phyloP scores from a whole-genome alignment of 257 asterid genomes.

The Solanum pennellii region DNA sequence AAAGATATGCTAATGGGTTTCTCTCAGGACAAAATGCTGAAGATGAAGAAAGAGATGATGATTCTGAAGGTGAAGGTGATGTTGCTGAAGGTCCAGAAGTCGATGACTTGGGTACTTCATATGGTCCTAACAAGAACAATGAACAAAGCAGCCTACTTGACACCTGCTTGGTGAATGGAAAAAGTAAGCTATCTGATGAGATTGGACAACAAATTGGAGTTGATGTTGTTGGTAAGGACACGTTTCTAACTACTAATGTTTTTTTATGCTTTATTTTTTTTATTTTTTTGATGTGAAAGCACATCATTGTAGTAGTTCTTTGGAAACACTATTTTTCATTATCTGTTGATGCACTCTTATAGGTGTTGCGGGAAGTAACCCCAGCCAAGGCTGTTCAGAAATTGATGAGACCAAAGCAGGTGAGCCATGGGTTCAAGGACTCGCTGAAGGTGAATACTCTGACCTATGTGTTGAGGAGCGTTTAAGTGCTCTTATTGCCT shows the following conservation, averaged over 20 bases:
- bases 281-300: neutral
- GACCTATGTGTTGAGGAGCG: slow-evolving; percentile 95
- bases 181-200: slow-evolving; percentile 34
- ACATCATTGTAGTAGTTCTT: neutral
- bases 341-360: slow-evolving; percentile 7
- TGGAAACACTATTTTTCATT: neutral
- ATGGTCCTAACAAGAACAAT: slow-evolving; percentile 32
- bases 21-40: slow-evolving; percentile 75
- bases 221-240: slow-evolving; percentile 34
- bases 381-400: slow-evolving; percentile 55
- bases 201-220: slow-evolving; percentile 25
- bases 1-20: slow-evolving; percentile 75
- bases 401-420: slow-evolving; percentile 86
- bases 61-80: slow-evolving; percentile 89
- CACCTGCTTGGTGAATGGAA: slow-evolving; percentile 31
- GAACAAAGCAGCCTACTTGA: slow-evolving; percentile 26
- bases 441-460: slow-evolving; percentile 93
- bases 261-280: neutral
- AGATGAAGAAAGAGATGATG: slow-evolving; percentile 91
- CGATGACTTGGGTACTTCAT: slow-evolving; percentile 60
- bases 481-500: slow-evolving; percentile 76
- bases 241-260: neutral
- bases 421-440: slow-evolving; percentile 93
- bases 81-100: slow-evolving; percentile 70
- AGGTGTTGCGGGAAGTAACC: slow-evolving; percentile 30